Evolutionary conservation across 164 flowering plant genomes (phyloP).

Genomic region (Protea cynaroides): DNA sequence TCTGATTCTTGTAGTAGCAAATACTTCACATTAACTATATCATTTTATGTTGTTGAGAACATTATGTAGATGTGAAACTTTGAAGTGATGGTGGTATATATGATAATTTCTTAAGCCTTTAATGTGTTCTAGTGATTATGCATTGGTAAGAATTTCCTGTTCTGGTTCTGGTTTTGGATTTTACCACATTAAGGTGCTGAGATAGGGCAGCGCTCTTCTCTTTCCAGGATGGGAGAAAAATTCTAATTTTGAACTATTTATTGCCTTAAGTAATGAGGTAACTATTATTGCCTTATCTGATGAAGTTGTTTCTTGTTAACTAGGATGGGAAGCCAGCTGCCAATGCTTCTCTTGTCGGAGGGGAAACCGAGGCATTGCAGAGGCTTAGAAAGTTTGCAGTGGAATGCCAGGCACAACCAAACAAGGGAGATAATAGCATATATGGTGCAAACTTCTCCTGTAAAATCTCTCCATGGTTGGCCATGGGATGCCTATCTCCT

Average conservation of each 20-base stretch:
- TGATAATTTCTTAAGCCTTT: too few relatives aligned
- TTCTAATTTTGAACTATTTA: neutral
- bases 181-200: neutral
- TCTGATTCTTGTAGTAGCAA: too few relatives aligned
- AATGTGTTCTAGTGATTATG: too few relatives aligned
- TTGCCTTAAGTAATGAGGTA: neutral
- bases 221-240: neutral
- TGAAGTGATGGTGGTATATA: too few relatives aligned
- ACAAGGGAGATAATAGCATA: slow-evolving; percentile 48
- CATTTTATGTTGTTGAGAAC: too few relatives aligned
- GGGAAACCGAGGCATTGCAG: slow-evolving; percentile 86
- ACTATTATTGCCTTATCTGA: neutral
- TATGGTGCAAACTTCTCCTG: slow-evolving; percentile 94
- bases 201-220: neutral
- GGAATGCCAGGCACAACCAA: slow-evolving; percentile 77
- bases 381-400: slow-evolving; percentile 72
- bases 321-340: slow-evolving; percentile 70
- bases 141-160: neutral
- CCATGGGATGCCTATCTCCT: slow-evolving; percentile 96
- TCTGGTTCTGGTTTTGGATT: neutral
- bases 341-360: slow-evolving; percentile 72
- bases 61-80: too few relatives aligned
- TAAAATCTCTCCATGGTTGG: slow-evolving; percentile 93
- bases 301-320: slow-evolving; percentile 9
- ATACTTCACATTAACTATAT: too few relatives aligned